Base-by-base conservation (phyloP, 139 green algal genomes). In the Nannochloris sp. region DNA sequence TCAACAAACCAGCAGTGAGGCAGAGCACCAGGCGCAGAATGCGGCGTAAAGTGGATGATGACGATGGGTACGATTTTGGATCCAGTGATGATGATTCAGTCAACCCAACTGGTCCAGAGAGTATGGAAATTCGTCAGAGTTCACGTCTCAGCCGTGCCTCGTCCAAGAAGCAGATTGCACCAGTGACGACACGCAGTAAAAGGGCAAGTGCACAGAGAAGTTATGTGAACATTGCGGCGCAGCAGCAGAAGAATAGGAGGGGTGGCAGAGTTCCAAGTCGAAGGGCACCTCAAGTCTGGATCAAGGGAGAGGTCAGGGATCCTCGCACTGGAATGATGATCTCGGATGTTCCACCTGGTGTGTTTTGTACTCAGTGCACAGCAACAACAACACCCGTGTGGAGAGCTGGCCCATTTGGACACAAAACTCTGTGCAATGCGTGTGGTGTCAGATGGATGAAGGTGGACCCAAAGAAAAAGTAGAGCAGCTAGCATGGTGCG, bases 401-500 rank as follows among this genome's bases (percentile, higher is more conserved):
- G 86, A 70, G 86, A 5, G 76, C 71, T 40, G 86, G 85, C 12
- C 85, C 86, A 27, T 58, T 85, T 37, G 86, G 86, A 3, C 85
- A 81, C 0, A 81, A 81, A 55, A 90, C 86, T 24, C 78, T 93
- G 16, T 93, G 86, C 76, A 93, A 93, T 64, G 84, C 84, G 0
- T 93, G 86, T 65, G 86, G 86, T 12, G 82, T 90, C 50, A 71
- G 85, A 21, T 77, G 59, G 44, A 77, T 77, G 70, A 77, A 77
- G 58, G 49, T 61, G 9, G 46, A 25, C n/a, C 46, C 46, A 19
- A 53, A 53, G 46, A 53, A 21, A 21, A 53, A 53, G 46, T 53
- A 53, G n/a, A 21, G n/a, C n/a, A 12, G 44, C 15, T 14, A 18
- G 5, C 44, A 50, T 50, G 44, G 16, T 15, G 15, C 44, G 16